These are phyloP conservation scores for Kernera saxatilis DNA, from an alignment of 345 rosid species.

Conservation along the genomic window DNA sequence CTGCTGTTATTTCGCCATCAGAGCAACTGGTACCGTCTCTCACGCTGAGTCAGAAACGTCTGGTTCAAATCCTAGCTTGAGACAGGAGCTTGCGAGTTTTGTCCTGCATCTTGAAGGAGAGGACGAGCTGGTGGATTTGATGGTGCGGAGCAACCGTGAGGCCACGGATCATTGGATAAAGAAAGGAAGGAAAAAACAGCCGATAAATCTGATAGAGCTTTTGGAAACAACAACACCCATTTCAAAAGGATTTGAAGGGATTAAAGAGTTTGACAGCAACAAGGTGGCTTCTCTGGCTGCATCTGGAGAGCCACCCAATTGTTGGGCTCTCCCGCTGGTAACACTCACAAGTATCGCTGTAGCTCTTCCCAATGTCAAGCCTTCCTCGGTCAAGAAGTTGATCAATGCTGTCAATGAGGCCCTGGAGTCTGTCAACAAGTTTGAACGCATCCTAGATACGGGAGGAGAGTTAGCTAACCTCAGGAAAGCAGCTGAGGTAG, in stretches of 20 bases:
- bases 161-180: conserved; percentile 43
- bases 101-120: conserved; percentile 92
- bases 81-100: conserved; percentile 49
- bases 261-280: conserved; percentile 37
- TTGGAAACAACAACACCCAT: not conserved
- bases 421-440: conserved; percentile 38
- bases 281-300: conserved; percentile 45
- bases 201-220: not conserved
- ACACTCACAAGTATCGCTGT: conserved; percentile 69
- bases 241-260: conserved; percentile 4
- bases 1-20: conserved; percentile 9
- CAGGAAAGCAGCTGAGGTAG: conserved; percentile 54
- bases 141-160: conserved; percentile 49
- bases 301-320: conserved; percentile 55
- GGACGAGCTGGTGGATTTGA: conserved; percentile 47
- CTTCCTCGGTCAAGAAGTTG: conserved; percentile 31
- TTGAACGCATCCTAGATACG: conserved; percentile 38
- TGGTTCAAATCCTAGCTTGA: conserved; percentile 22
- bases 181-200: conserved; percentile 44
- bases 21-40: conserved; percentile 21
- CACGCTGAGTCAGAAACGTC: conserved; percentile 36
- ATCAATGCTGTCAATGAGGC: conserved; percentile 55
- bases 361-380: conserved; percentile 48
- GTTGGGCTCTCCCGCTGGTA: conserved; percentile 82
- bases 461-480: conserved; percentile 35